Base-by-base conservation (phyloP, 208 protist species). In the Trypanosoma scelopori region DNA sequence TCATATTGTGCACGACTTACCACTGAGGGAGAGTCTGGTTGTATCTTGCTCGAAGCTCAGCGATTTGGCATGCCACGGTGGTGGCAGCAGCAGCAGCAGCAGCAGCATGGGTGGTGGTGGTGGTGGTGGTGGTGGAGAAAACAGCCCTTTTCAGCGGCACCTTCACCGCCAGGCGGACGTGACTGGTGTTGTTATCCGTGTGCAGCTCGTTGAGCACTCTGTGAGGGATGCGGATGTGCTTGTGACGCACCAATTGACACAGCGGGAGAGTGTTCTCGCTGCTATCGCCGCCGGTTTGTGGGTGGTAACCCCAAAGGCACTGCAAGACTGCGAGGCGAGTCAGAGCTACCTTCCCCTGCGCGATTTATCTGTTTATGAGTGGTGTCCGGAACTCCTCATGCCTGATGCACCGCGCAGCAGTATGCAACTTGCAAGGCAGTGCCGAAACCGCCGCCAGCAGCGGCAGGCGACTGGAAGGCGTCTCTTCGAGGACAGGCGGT, bases 201-300 rank as follows among this genome's bases (percentile, higher is more conserved):
- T 55, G 47, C 18, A 80, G 65, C 23, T 65, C 65, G 4, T 72
- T 78, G 55, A 1, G 15, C 4, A 42, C 66, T 46, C 27, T 76
- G 27, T 85, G 73, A 46, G 61, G 30, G 72, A 84, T 30, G 84
- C 84, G 0, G 78, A 87, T 65, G 69, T 89, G 15, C 57, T 91
- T 16, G 84, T 91, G 5, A 79, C 87, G 9, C 82, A 93, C 59
- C 71, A 89, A 37, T 35, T 91, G 6, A 82, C 48, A 25, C 71
- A 79, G 25, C 82, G 87, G 1, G 84, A 90, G 63, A 89, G 77
- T 45, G 76, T 93, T 27, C 78, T 93, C 39, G 69, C 80, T 1
- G 84, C 84, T n/a, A 69, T 91, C 0, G 84, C 75, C 7, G 69
- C 57, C 0, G 87, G 87, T 18, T 56, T 80, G 51, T 90, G 76